These are phyloP conservation scores for Rhodofomes roseus DNA, from an alignment of 1,284 basidiomycete genomes.

Conservation along the genomic window DNA sequence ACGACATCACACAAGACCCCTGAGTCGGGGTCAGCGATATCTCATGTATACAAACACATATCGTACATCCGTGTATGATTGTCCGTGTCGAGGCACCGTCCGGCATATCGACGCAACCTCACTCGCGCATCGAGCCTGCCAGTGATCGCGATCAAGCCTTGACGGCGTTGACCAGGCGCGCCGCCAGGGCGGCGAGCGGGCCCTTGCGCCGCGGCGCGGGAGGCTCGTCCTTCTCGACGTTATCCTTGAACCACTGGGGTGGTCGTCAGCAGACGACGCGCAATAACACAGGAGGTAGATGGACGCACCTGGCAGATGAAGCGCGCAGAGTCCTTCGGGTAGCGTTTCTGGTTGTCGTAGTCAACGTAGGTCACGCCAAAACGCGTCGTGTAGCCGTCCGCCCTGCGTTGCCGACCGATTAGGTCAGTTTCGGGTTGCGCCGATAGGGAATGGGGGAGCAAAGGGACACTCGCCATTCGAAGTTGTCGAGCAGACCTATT, in stretches of 20 bases:
- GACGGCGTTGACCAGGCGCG: conserved; percentile 8
- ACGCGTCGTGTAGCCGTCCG: conserved; percentile 59
- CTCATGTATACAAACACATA: background rate
- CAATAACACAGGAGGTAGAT: background rate
- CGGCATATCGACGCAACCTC: background rate
- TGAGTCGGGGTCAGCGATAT: background rate
- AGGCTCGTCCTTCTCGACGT: conserved; percentile 17
- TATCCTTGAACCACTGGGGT: conserved; percentile 29
- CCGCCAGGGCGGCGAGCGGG: background rate
- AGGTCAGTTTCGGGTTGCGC: too few species aligned
- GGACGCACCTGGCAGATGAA: conserved; percentile 42
- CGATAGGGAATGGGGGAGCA: too few species aligned
- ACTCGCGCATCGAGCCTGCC: background rate
- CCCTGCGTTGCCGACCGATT: too few species aligned
- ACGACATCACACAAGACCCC: too few species aligned
- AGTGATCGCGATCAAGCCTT: background rate
- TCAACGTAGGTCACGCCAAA: conserved; percentile 68
- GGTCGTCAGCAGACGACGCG: background rate
- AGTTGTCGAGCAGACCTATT: conserved; percentile 71
- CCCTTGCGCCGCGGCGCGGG: conserved; percentile 2
- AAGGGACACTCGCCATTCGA: conserved; percentile 53
- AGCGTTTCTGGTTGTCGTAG: conserved; percentile 66
- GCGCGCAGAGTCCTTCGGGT: conserved; percentile 63
- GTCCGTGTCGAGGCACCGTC: background rate
- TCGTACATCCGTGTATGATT: background rate